A percentile compares a stretch with the other conserved stretches of the same genome.
phyloP scores from a whole-genome alignment of 495 filamentous ascomycete genomes.

The Neurospora discreta region DNA sequence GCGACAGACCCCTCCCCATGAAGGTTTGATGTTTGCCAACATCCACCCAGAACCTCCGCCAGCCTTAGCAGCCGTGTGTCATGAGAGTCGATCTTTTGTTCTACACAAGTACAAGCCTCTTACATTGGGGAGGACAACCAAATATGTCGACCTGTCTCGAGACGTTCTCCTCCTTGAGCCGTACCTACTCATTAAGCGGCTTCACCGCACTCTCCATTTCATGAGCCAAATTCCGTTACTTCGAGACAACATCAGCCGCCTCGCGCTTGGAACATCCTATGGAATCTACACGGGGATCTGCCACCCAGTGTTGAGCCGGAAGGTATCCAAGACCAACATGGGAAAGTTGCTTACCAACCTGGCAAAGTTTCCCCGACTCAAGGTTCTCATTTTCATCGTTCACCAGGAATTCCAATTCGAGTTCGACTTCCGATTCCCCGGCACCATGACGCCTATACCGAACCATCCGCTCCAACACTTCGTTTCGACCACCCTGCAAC shows the following conservation, averaged over 20 bases:
- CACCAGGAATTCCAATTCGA: slow-evolving; percentile 39
- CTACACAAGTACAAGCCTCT: slow-evolving; percentile 37
- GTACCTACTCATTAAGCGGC: slow-evolving; percentile 36
- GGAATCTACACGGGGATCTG: slow-evolving; percentile 34
- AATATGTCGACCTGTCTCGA: slow-evolving; percentile 34
- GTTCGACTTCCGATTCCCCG: slow-evolving; percentile 26
- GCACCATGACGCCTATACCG: slow-evolving; percentile 16
- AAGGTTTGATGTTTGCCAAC: slow-evolving; percentile 38
- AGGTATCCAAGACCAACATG: slow-evolving; percentile 39
- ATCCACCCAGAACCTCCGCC: slow-evolving; percentile 36
- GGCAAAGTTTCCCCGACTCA: slow-evolving; percentile 31
- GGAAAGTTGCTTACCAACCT: slow-evolving; percentile 30
- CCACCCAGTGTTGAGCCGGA: slow-evolving; percentile 35
- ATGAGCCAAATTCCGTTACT: slow-evolving; percentile 37
- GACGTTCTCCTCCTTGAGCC: slow-evolving; percentile 40
- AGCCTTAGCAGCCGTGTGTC: slow-evolving; percentile 33
- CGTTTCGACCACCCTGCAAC: neutral
- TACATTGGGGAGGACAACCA: slow-evolving; percentile 34
- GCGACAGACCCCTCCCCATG: slow-evolving; percentile 26
- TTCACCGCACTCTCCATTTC: slow-evolving; percentile 36
- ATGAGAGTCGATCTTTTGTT: slow-evolving; percentile 36
- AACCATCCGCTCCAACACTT: neutral
- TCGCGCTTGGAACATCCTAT: slow-evolving; percentile 38
- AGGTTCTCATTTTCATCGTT: slow-evolving; percentile 33
- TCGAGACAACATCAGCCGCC: slow-evolving; percentile 29